Base-by-base conservation (phyloP, 257 asterid species). In the Solanum chilense region DNA sequence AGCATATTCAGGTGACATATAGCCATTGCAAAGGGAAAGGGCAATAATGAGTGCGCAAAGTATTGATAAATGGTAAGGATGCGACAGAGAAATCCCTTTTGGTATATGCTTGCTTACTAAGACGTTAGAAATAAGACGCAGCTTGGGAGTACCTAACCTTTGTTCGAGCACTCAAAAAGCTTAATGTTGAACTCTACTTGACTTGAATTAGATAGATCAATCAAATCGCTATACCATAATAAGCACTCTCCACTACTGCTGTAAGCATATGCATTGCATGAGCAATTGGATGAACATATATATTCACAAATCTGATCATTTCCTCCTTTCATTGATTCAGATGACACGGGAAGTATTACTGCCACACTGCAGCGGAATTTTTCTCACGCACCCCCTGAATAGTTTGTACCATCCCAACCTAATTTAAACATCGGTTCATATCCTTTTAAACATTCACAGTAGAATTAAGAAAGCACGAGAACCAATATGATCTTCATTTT, bases 371-470 rank as follows among this genome's bases (percentile, higher is more conserved):
- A 23, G n/a, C 16, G 87, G 86, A 12, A 4, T 62, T 49, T 7
- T 75, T 62, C 91, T 89, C 44, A 64, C 89, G 44, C 93, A 89
- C 66, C 93, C 93, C 45, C 56, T 2, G 90, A 85, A 44, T 37
- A 89, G 56, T 86, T 64, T 0, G 1, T 0, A 3, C 0, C 29
- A 49, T 62, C 62, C 93, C 91, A 89, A 16, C 52, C 86, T 77
- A 1, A 3, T 16, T 3, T 1, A 20, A 15, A 66, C 31, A 42
- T 45, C 1, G 91, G 85, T 41, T 8, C 77, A 68, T 82, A 89
- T 42, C 86, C 88, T 25, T 9, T 11, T 74, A 89, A 88, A 18
- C 92, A 91, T 27, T 86, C 44, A 84, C 89, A 90, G 11, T 31
- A 31, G 31, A 31, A 31, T 31, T 9, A 45, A 27, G 14, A 78